A percentile compares a stretch with the other conserved stretches of the same genome.
These are phyloP conservation scores for Xylaria nigripes DNA, from an alignment of 495 filamentous ascomycete species.

Conservation along the genomic window DNA sequence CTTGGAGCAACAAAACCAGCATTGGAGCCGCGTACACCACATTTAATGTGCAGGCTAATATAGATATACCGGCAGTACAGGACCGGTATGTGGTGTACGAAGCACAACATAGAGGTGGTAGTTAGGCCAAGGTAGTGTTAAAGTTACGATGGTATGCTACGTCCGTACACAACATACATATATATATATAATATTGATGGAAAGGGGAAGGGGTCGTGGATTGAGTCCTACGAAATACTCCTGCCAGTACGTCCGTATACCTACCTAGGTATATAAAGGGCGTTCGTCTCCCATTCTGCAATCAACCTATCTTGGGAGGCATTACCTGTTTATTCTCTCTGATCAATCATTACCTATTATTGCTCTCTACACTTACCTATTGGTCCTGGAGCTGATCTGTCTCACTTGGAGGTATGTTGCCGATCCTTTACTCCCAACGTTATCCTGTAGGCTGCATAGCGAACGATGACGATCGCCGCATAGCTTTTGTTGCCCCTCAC, in stretches of 20 bases:
- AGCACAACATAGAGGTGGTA: too few species aligned
- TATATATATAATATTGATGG: not conserved
- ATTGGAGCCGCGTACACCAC: too few species aligned
- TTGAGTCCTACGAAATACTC: too few species aligned
- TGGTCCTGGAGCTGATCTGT: not conserved
- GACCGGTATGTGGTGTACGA: too few species aligned
- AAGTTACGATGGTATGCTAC: too few species aligned
- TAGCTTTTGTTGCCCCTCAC: not conserved
- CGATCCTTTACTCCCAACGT: not conserved
- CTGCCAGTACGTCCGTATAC: too few species aligned
- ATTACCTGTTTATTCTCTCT: not conserved
- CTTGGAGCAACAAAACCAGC: too few species aligned
- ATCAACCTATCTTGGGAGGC: not conserved
- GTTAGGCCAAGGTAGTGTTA: too few species aligned
- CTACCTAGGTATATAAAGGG: not conserved
- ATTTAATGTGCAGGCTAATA: too few species aligned
- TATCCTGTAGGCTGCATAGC: not conserved
- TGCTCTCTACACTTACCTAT: not conserved
- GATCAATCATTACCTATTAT: too few species aligned
- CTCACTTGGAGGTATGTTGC: slow-evolving; percentile 7
- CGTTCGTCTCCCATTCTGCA: not conserved
- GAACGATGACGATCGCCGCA: not conserved
- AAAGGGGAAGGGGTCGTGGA: not conserved
- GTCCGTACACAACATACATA: too few species aligned
- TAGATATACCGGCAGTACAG: too few species aligned